Evolutionary conservation across 495 filamentous ascomycete species (phyloP).

Genomic region (Aspergillus heteromorphus): DNA sequence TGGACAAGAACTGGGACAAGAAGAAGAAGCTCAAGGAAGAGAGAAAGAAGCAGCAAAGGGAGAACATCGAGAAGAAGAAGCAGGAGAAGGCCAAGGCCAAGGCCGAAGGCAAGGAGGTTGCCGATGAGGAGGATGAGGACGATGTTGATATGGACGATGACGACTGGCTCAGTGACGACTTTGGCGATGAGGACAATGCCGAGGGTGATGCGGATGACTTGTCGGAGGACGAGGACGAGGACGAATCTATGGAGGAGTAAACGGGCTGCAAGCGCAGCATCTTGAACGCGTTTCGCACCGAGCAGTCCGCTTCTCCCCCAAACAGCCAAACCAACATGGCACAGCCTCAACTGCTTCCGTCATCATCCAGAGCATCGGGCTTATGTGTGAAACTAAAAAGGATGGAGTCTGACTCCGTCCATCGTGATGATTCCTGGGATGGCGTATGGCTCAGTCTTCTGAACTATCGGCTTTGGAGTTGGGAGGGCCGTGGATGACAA

Average conservation of each 20-base stretch:
- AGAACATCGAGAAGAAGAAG: conserved; percentile 82
- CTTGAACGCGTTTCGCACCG: not conserved
- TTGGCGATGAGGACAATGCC: conserved; percentile 45
- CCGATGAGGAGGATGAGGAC: conserved; percentile 50
- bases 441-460: not conserved
- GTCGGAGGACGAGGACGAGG: conserved; percentile 29
- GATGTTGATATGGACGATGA: conserved; percentile 51
- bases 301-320: not conserved
- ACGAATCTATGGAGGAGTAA: conserved; percentile 40
- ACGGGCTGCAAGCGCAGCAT: not conserved
- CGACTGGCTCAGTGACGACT: conserved; percentile 55
- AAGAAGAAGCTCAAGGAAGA: conserved; percentile 74
- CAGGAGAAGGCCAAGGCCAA: conserved; percentile 49
- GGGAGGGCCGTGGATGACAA: not conserved
- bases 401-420: not conserved
- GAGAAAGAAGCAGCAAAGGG: conserved; percentile 73
- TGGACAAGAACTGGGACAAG: conserved; percentile 77
- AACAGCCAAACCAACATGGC: conserved; percentile 4
- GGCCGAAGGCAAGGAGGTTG: conserved; percentile 37
- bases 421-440: not conserved
- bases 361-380: not conserved
- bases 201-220: conserved; percentile 42
- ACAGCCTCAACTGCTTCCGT: not conserved
- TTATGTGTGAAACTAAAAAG: not conserved
- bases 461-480: not conserved